Evolutionary conservation across 305 asterid genomes (phyloP).

Genomic region (Stenogyne calaminthoides): DNA sequence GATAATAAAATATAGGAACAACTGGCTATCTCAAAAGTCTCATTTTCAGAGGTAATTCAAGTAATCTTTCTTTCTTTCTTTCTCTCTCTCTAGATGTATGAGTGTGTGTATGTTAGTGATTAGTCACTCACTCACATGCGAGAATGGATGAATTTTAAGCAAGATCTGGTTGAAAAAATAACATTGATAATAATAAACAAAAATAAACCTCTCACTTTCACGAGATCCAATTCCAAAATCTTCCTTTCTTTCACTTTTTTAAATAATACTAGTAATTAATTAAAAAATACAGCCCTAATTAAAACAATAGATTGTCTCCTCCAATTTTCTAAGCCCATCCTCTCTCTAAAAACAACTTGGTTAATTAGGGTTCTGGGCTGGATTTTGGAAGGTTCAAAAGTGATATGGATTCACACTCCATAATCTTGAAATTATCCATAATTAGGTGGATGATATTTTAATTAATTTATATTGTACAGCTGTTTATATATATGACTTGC

Average conservation of each 20-base stretch:
- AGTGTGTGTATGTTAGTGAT: constrained; percentile 12
- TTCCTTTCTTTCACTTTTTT: constrained; percentile 35
- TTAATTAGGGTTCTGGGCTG: constrained; percentile 32
- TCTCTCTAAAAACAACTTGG: constrained; percentile 13
- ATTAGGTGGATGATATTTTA: not conserved
- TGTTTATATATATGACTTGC: constrained; percentile 24
- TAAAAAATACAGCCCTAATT: not conserved
- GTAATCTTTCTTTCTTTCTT: constrained; percentile 22
- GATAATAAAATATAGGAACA: constrained; percentile 15
- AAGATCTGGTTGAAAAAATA: constrained; percentile 42
- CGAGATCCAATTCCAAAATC: constrained; percentile 67
- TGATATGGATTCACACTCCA: not conserved
- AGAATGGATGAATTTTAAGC: constrained; percentile 60
- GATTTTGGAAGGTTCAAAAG: not conserved
- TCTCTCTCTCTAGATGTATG: not conserved
- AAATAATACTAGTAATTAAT: not conserved
- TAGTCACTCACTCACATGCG: constrained; percentile 42
- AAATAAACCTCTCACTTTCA: constrained; percentile 45
- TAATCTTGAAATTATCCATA: not conserved
- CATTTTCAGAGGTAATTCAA: constrained; percentile 50
- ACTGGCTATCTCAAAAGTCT: constrained; percentile 47
- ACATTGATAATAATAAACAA: constrained; percentile 36
- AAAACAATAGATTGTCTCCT: not conserved
- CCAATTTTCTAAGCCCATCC: not conserved
- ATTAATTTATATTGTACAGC: not conserved